phyloP scores from a whole-genome alignment of 2,329 filamentous ascomycete species.

The Cytospora chrysosperma region DNA sequence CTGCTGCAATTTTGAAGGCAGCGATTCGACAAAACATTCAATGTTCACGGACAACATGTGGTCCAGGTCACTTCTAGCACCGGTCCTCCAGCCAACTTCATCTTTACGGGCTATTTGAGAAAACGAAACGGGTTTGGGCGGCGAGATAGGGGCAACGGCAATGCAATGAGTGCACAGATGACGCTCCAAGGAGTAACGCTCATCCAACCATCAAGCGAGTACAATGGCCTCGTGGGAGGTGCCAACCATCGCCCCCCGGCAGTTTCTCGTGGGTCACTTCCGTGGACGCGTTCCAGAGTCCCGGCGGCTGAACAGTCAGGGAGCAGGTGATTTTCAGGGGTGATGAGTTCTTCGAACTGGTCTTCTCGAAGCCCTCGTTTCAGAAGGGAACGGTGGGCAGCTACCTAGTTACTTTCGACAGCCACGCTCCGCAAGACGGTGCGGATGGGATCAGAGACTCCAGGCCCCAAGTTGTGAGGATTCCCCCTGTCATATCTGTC shows the following conservation, averaged over 20 bases:
- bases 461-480: no score
- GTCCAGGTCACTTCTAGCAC: no score
- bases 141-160: no score
- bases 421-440: conserved; percentile 42
- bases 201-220: conserved; percentile 51
- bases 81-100: no score
- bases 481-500: conserved; percentile 49
- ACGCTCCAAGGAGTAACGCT: conserved; percentile 51
- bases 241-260: conserved; percentile 48
- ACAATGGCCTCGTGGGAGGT: conserved; percentile 37
- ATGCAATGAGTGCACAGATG: no score
- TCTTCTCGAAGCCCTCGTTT: conserved; percentile 47
- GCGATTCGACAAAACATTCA: no score
- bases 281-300: conserved; percentile 51
- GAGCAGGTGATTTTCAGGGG: conserved; percentile 47
- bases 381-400: conserved; percentile 42
- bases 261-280: conserved; percentile 51
- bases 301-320: conserved; percentile 36
- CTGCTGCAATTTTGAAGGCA: no score
- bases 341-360: conserved; percentile 50
- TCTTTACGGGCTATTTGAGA: no score
- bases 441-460: conserved; percentile 47
- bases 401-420: conserved; percentile 42
- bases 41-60: no score
- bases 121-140: no score